A percentile compares a stretch with the other conserved stretches of the same genome.
phyloP scores from a whole-genome alignment of 768 basidiomycete species.

The Lentinula aciculospora region DNA sequence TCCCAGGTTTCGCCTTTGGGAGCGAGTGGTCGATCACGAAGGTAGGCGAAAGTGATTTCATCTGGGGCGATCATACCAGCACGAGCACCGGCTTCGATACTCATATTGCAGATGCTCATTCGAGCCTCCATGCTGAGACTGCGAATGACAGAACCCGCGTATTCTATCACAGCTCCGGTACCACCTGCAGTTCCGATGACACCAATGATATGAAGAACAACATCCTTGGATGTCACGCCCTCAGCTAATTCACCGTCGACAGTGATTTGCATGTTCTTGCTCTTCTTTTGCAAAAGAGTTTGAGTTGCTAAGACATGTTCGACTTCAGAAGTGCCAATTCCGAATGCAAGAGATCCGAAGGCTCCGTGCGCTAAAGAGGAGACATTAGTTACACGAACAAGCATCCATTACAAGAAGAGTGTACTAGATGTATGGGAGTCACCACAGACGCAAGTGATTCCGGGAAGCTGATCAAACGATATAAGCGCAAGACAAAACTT shows the following conservation, averaged over 20 bases:
- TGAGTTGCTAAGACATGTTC: slow-evolving; percentile 94
- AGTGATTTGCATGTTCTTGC: slow-evolving; percentile 89
- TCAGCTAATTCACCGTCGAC: slow-evolving; percentile 78
- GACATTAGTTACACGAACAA: slow-evolving; percentile 5
- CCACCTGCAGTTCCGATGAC: slow-evolving; percentile 91
- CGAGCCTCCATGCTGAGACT: slow-evolving; percentile 86
- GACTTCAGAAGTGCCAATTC: slow-evolving; percentile 91
- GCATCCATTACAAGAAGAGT: slow-evolving; percentile 17
- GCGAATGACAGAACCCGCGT: slow-evolving; percentile 84
- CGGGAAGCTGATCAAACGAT: slow-evolving; percentile 47
- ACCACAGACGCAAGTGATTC: slow-evolving; percentile 83
- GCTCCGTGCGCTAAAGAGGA: slow-evolving; percentile 73
- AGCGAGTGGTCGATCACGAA: slow-evolving; percentile 72
- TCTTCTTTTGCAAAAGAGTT: slow-evolving; percentile 80
- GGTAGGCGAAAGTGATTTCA: slow-evolving; percentile 80
- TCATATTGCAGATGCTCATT: slow-evolving; percentile 93
- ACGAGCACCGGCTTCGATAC: slow-evolving; percentile 89
- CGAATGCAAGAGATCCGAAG: slow-evolving; percentile 89
- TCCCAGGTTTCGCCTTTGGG: slow-evolving; percentile 88
- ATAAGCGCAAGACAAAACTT: background rate
- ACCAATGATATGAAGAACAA: slow-evolving; percentile 87
- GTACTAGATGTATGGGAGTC: slow-evolving; percentile 91
- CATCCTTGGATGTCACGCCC: slow-evolving; percentile 87
- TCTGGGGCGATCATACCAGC: slow-evolving; percentile 93
- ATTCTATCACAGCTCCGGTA: slow-evolving; percentile 89